Conservation (phyloP, 768 basidiomycete genomes). For the Russula vinacea region DNA sequence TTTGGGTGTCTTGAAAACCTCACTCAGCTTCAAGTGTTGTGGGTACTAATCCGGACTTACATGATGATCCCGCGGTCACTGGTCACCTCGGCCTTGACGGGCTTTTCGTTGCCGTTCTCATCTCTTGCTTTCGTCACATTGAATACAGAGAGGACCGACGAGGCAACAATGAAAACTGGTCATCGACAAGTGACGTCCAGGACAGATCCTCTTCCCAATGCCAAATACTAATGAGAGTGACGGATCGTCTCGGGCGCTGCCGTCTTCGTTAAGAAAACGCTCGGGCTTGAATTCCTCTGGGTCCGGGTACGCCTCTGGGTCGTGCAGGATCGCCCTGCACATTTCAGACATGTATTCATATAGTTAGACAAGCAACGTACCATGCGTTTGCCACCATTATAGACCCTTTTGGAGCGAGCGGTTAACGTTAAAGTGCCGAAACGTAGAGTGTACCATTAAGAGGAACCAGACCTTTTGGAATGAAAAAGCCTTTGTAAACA, state of each 20-base stretch:
- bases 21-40: background rate
- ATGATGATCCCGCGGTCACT: background rate
- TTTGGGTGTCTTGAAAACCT: slow-evolving; percentile 4
- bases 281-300: slow-evolving; percentile 26
- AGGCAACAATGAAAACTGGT: slow-evolving; percentile 24
- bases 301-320: slow-evolving; percentile 24
- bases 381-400: slow-evolving; percentile 12
- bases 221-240: slow-evolving; percentile 9
- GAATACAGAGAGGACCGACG: slow-evolving; percentile 21
- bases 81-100: background rate
- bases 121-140: slow-evolving; percentile 23
- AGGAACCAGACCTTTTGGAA: slow-evolving; percentile 12
- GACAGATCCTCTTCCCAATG: slow-evolving; percentile 28
- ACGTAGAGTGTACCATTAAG: background rate
- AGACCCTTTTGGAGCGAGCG: background rate
- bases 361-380: background rate
- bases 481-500: slow-evolving; percentile 18
- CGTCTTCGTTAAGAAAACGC: slow-evolving; percentile 26
- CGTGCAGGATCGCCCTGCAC: slow-evolving; percentile 21
- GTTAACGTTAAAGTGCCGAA: background rate
- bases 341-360: background rate
- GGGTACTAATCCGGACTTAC: background rate
- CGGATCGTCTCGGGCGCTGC: slow-evolving; percentile 16
- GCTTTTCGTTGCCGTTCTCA: slow-evolving; percentile 18
- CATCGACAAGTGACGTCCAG: slow-evolving; percentile 31